Base-by-base conservation (phyloP, 352 stramenopile genomes). In the Pythium phragmitis region DNA sequence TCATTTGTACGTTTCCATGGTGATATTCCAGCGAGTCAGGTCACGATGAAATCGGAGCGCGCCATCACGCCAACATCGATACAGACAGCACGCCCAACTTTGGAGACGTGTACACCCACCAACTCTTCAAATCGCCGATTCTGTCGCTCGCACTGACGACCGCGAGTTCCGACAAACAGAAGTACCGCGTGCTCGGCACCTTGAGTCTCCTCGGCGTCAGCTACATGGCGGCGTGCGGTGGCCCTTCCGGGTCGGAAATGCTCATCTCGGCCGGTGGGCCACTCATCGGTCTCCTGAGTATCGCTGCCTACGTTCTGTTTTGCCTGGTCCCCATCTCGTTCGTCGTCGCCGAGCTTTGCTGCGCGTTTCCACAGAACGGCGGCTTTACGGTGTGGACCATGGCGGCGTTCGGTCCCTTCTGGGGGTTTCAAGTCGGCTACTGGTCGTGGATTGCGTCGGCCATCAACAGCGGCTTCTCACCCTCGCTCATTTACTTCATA, bases 401-500 rank as follows among this genome's bases (percentile, higher is more conserved):
- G 26, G 26, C 26, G 26, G 26, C 26, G 26, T 30, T 30, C 4
- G 26, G 26, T 5, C 26, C 21, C 21, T 5, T 30, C 4, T 30
- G 26, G 82, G 82, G 68, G 0, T 88, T 88, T 59, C 82, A 90
- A 63, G 73, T 88, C 66, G 82, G 79, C 45, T 84, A 80, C 66
- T 79, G 81, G 61, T 75, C 65, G 30, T 97, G 88, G 88, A 65
- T 97, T 36, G 73, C 70, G 19, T 82, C 86, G 34, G 80, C 85
- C 3, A 26, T 84, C 60, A 65, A 65, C 47, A 72, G 56, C 36
- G 74, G 74, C 21, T 48, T 80, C 17, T 79, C 84, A 14, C 91
- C 97, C 56, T 93, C 34, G 5, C 21, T 76, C 37, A 34, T 61
- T 2, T 43, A 73, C 34, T 43, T 39, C 8, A 28, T 65, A 21